phyloP scores from a whole-genome alignment of 805 yeast genomes.

The Starmerella gropengiesseri region DNA sequence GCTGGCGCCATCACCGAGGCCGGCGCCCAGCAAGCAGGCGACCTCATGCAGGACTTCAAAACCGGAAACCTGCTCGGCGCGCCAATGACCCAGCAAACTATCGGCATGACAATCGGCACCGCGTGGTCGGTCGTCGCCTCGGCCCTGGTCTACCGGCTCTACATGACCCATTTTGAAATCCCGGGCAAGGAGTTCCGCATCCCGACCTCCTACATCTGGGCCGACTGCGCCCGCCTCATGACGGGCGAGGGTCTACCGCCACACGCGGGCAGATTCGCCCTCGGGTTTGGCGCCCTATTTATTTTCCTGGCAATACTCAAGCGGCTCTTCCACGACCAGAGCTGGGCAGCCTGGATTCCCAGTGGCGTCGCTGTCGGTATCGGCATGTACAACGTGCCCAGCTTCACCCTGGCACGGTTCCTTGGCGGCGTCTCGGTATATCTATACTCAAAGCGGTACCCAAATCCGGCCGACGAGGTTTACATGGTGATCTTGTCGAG shows the following conservation, averaged over 20 bases:
- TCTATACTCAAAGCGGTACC: constrained; percentile 31
- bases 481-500: constrained; percentile 78
- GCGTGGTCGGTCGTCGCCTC: constrained; percentile 71
- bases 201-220: constrained; percentile 95
- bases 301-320: constrained; percentile 46
- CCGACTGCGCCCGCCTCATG: constrained; percentile 86
- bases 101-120: constrained; percentile 84
- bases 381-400: constrained; percentile 88
- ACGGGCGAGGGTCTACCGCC: constrained; percentile 88
- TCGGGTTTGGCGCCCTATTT: constrained; percentile 56
- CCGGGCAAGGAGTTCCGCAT: constrained; percentile 75
- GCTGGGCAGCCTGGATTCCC: constrained; percentile 48
- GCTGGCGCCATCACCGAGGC: constrained; percentile 98
- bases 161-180: constrained; percentile 70
- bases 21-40: constrained; percentile 98
- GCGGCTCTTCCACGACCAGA: constrained; percentile 20
- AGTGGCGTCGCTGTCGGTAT: constrained; percentile 96
- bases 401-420: constrained; percentile 86
- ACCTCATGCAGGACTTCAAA: constrained; percentile 91
- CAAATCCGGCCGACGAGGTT: constrained; percentile 42
- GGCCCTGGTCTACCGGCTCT: constrained; percentile 69
- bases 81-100: constrained; percentile 81
- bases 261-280: constrained; percentile 55
- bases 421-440: constrained; percentile 70
- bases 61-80: constrained; percentile 90